Base-by-base conservation (phyloP, 2,329 filamentous ascomycete species). In the Pyricularia grisea region DNA sequence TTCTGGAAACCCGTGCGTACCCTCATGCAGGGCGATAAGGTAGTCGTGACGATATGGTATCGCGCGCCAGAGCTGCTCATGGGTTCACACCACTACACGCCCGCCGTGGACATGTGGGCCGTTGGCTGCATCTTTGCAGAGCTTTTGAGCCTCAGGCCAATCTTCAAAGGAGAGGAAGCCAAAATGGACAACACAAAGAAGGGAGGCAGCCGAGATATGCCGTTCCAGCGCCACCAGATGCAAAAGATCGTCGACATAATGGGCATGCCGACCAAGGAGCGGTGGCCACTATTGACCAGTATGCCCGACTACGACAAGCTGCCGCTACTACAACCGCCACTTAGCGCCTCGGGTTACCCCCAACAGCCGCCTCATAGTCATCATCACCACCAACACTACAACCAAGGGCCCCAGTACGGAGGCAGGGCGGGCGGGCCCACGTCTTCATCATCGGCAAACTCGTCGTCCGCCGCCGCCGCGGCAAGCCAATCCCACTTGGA, bases 31-130 rank as follows among this genome's bases (percentile, higher is more conserved):
- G 95, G 95, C 68, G 95, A 99, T 74, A 99, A 99, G 78, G 95
- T 99, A 2, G 95, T 99, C 68, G 95, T 99, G 17, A 99, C 95
- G 0, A 99, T 99, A 72, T 99, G 95, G 95, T 99, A 99, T 76
- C 92, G 95, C 27, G 95, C 95, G 0, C 95, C 95, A 0, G 95
- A 99, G 78, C 85, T 99, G 4, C 87, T 99, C 1, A 87, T 99
- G 3, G 95, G 95, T 2, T 93, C 90, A 67, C 87, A 92, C n/a
- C 95, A 99, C 78, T 99, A 99, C 80, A 98, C 95, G 0, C 94
- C 95, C 0, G 94, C 95, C 27, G 93, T 99, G 72, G 95, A 99
- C 78, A 89, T 98, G 79, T 99, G 95, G 95, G 95, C 95, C 2
- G 89, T 99, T 0, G 95, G 95, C 0, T 99, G 95, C 78, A 99